Evolutionary conservation across 192 early-diverging fungal genomes (phyloP), one percentile per base, ranked within the genome.

Genomic region (Chytriomyces sp.): DNA sequence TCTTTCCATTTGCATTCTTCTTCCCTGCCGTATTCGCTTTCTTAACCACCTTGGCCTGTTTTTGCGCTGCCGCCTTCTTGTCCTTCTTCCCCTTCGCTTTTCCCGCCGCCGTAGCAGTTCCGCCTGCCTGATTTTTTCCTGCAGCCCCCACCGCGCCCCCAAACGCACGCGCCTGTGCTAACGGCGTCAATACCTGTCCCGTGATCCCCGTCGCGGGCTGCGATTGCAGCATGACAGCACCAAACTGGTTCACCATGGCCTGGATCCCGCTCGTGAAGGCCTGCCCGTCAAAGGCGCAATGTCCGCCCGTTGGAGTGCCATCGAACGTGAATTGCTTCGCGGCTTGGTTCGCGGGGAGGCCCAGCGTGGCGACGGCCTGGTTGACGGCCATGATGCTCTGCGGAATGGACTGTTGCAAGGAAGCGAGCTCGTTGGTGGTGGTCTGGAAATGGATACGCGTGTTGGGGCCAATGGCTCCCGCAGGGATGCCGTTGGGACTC

Each of bases 221-320:
- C 22, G 17, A 14, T n/a, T 49, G 14, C 44, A 49, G 44, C 44
- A 72, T 31, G 12, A 77, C 70, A 22, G 3, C 34, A 1, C 52
- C 64, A 68, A 67, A 75, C 39, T 75, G 56, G 53, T 62, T 55
- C 5, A 77, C 70, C 72, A 77, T 65, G 22, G 61, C 4, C 38
- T 75, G 74, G 12, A 77, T 57, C 7, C 76, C 76, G 59, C 61
- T 66, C 8, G 49, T 37, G 49, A 77, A 77, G 0, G 4, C 63
- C 44, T 69, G 36, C 38, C 76, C 76, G 64, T 77, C 76, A 44
- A 77, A 75, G 2, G 39, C 72, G 49, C 76, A 77, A 39, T 77
- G 76, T 1, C 63, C 70, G 19, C 76, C 76, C 2, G 52, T 33
- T n/a, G 76, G 72, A 56, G 58, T 68, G 6, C 62, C 71, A 67